Conservation (phyloP, 1,284 basidiomycete genomes). For the Sporisorium reilianum region DNA sequence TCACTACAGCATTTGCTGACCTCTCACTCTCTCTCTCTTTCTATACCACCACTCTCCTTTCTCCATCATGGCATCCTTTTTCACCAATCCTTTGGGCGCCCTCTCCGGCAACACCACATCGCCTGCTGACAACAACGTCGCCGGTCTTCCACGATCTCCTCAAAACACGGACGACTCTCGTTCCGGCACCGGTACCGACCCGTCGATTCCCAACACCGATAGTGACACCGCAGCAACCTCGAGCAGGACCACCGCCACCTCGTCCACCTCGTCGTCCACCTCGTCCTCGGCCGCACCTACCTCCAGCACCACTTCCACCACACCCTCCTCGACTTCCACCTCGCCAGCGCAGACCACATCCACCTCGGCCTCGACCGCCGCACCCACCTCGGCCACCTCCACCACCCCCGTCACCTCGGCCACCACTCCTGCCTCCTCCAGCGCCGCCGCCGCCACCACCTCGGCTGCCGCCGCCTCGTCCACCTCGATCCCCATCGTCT, state of each 20-base stretch:
- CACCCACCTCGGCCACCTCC: constrained; percentile 20
- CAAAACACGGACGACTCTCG: constrained; percentile 15
- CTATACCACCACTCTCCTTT: background rate
- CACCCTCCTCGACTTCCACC: constrained; percentile 25
- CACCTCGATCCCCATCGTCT: constrained; percentile 35
- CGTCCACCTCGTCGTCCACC: constrained; percentile 8
- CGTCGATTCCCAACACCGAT: background rate
- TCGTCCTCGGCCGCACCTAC: constrained; percentile 11
- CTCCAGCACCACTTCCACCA: constrained; percentile 13
- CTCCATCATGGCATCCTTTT: background rate
- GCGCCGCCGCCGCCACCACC: constrained; percentile 13
- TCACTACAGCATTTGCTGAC: constrained; percentile 12
- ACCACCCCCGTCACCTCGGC: constrained; percentile 16
- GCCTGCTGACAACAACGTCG: constrained; percentile 8
- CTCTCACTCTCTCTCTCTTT: constrained; percentile 3
- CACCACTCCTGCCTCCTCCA: constrained; percentile 12
- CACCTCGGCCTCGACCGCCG: constrained; percentile 16
- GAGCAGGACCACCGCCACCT: constrained; percentile 1
- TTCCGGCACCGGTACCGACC: background rate
- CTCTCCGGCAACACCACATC: background rate
- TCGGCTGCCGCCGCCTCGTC: constrained; percentile 8
- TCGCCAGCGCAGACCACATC: constrained; percentile 11
- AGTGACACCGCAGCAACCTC: constrained; percentile 2
- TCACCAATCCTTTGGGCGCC: background rate
- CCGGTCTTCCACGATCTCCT: constrained; percentile 26